These are phyloP conservation scores for Hypoxylon crocopeplum DNA, from an alignment of 495 filamentous ascomycete species.

Conservation along the genomic window DNA sequence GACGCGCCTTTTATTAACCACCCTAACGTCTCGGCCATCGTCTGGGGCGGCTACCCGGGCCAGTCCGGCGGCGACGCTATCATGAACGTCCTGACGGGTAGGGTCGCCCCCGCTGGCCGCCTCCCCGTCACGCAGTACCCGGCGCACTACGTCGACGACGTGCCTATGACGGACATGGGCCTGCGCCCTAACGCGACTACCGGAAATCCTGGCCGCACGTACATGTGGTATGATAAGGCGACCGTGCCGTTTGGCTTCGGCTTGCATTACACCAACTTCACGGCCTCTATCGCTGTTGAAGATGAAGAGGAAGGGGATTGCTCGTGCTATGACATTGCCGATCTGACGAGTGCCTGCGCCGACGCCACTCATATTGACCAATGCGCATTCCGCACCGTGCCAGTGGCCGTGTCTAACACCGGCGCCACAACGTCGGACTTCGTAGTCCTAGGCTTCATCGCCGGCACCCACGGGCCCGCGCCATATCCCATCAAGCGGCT, in stretches of 20 bases:
- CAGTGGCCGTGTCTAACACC: constrained; percentile 53
- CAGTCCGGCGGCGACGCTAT: constrained; percentile 64
- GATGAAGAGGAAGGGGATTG: constrained; percentile 1
- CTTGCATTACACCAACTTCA: constrained; percentile 67
- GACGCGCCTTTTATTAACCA: constrained; percentile 33
- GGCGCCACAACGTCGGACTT: constrained; percentile 62
- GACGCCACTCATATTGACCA: constrained; percentile 43
- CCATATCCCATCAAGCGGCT: constrained; percentile 69
- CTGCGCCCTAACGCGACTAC: constrained; percentile 55
- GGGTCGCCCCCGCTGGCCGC: constrained; percentile 62
- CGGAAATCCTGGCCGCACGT: constrained; percentile 61
- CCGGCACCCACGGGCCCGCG: constrained; percentile 60
- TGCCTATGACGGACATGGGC: constrained; percentile 64
- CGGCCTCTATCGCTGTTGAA: constrained; percentile 31
- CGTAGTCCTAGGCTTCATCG: constrained; percentile 62
- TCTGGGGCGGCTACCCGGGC: constrained; percentile 69
- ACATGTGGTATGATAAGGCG: constrained; percentile 65
- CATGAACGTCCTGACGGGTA: constrained; percentile 61
- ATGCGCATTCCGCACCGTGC: constrained; percentile 52
- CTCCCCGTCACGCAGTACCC: constrained; percentile 66
- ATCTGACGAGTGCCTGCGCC: constrained; percentile 36
- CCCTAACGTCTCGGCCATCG: constrained; percentile 52
- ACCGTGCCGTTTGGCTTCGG: constrained; percentile 64
- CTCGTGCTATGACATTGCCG: constrained; percentile 28
- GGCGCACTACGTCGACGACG: constrained; percentile 57